Evolutionary conservation across 2,329 filamentous ascomycete genomes (phyloP).

Genomic region (Botrytis squamosa): DNA sequence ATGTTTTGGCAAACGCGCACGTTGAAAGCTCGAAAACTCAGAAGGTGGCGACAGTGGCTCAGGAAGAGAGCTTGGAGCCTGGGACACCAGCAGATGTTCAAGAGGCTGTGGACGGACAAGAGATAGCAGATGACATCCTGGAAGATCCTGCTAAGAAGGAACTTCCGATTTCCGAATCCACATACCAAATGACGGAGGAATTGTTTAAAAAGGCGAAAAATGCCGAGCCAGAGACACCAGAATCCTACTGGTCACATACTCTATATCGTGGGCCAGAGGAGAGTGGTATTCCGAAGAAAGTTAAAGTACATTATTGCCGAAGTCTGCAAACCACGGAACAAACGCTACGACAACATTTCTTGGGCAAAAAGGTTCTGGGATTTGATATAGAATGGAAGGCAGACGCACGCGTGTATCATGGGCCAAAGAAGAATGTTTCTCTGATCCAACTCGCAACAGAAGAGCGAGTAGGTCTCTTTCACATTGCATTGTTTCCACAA

Average conservation of each 20-base stretch:
- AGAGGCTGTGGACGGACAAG: neutral
- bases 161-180: slow-evolving; percentile 43
- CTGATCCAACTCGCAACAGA: slow-evolving; percentile 80
- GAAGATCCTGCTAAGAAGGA: slow-evolving; percentile 33
- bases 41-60: neutral
- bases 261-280: slow-evolving; percentile 58
- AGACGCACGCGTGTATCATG: slow-evolving; percentile 47
- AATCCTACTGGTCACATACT: slow-evolving; percentile 66
- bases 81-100: neutral
- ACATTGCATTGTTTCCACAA: slow-evolving; percentile 64
- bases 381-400: slow-evolving; percentile 86
- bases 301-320: slow-evolving; percentile 76
- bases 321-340: slow-evolving; percentile 65
- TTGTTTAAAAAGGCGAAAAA: slow-evolving; percentile 50
- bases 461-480: slow-evolving; percentile 76
- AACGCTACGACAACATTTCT: slow-evolving; percentile 61
- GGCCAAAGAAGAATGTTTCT: slow-evolving; percentile 68
- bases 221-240: slow-evolving; percentile 44
- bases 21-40: neutral
- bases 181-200: slow-evolving; percentile 49
- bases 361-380: slow-evolving; percentile 69
- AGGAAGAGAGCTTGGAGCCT: neutral
- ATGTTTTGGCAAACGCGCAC: slow-evolving; percentile 26
- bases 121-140: slow-evolving; percentile 1
- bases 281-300: slow-evolving; percentile 47